Percentiles rank a stretch among this genome's conserved stretches.
phyloP scores from a whole-genome alignment of 2,329 filamentous ascomycete species.

The Thelonectria rubi region DNA sequence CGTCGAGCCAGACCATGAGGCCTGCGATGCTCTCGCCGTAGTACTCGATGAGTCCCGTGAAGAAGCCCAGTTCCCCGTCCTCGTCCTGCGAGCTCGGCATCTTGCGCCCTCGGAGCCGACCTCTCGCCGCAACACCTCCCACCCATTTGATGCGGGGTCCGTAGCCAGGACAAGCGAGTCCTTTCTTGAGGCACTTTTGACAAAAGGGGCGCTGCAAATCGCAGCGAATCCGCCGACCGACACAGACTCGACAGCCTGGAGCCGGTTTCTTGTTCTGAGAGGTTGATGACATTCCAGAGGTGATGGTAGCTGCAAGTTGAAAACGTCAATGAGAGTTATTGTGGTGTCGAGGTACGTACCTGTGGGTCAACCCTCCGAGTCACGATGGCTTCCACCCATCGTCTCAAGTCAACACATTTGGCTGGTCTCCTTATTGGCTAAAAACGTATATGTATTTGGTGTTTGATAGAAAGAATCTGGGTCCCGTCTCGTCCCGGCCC shows the following conservation, averaged over 20 bases:
- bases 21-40: conserved; percentile 16
- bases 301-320: not conserved
- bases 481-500: not conserved
- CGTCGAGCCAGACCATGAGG: conserved; percentile 24
- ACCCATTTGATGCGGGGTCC: conserved; percentile 14
- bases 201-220: conserved; percentile 2
- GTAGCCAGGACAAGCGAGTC: conserved; percentile 15
- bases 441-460: not conserved
- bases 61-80: not conserved
- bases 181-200: conserved; percentile 6
- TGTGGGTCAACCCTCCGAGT: too few species aligned
- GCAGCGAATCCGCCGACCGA: not conserved
- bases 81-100: not conserved
- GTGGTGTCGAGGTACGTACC: too few species aligned
- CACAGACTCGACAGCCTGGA: conserved; percentile 4
- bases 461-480: not conserved
- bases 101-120: conserved; percentile 6
- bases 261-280: not conserved
- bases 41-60: conserved; percentile 15
- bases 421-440: too few species aligned
- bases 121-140: conserved; percentile 13
- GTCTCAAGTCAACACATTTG: too few species aligned
- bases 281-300: not conserved
- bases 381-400: not conserved
- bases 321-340: too few species aligned